A percentile compares a stretch with the other conserved stretches of the same genome.
Evolutionary conservation across 306 rosid species (phyloP).

Genomic region (Arachis hypogaea): DNA sequence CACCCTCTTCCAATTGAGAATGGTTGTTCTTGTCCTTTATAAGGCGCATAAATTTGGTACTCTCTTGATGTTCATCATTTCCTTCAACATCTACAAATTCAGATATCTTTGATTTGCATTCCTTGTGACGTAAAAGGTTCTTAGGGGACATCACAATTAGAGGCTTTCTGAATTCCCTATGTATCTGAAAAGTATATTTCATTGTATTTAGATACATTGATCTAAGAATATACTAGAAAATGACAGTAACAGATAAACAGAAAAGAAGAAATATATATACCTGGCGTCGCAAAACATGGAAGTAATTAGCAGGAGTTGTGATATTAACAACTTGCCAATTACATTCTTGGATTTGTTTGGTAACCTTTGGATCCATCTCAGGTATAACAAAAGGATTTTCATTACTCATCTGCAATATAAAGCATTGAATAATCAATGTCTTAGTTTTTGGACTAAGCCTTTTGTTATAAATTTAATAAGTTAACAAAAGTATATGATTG

Average conservation of each 20-base stretch:
- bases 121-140: constrained; percentile 87
- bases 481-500: too few relatives aligned
- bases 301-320: constrained; percentile 95
- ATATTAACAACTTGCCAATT: constrained; percentile 94
- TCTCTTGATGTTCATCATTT: constrained; percentile 98
- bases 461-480: too few relatives aligned
- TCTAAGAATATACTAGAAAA: too few relatives aligned
- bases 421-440: background rate
- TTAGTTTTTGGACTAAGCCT: too few relatives aligned
- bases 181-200: constrained; percentile 51
- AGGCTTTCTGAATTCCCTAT: constrained; percentile 92
- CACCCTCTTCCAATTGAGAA: constrained; percentile 79
- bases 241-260: too few relatives aligned
- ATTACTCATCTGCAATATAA: constrained; percentile 83
- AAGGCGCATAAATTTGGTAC: constrained; percentile 93
- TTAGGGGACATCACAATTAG: constrained; percentile 95
- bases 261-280: background rate
- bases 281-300: constrained; percentile 95
- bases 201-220: background rate
- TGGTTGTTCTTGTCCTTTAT: constrained; percentile 82
- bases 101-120: constrained; percentile 83
- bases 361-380: constrained; percentile 94
- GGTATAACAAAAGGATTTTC: constrained; percentile 90
- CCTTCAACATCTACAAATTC: constrained; percentile 97
- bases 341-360: constrained; percentile 96